Evolutionary conservation across 2,329 filamentous ascomycete genomes (phyloP).

Genomic region (Pseudogymnoascus sp.): DNA sequence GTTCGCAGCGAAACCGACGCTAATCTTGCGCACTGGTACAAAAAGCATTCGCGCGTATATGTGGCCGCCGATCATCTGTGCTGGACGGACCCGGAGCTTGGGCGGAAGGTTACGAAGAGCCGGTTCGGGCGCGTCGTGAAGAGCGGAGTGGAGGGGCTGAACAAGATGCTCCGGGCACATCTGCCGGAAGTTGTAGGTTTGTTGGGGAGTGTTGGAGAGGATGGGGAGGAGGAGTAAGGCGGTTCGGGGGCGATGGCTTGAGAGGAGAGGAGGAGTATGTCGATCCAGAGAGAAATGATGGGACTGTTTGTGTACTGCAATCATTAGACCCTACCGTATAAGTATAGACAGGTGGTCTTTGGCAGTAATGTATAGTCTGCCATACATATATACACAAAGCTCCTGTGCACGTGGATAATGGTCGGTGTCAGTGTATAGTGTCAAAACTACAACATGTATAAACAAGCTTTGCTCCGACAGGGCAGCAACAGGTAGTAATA

Average conservation of each 20-base stretch:
- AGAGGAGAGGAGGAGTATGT: background rate
- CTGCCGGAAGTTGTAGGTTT: constrained; percentile 43
- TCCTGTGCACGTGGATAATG: background rate
- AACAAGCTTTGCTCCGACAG: too few species aligned
- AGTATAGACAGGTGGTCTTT: background rate
- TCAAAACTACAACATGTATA: background rate
- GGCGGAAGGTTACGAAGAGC: constrained; percentile 50
- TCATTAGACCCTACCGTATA: background rate
- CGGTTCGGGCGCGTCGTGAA: constrained; percentile 52
- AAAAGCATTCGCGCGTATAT: constrained; percentile 69
- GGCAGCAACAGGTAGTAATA: too few species aligned
- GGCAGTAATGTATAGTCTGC: background rate
- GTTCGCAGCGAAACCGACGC: constrained; percentile 71
- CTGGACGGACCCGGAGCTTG: constrained; percentile 59
- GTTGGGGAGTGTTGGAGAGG: constrained; percentile 30
- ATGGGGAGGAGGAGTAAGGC: constrained; percentile 14
- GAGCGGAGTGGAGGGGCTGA: constrained; percentile 41
- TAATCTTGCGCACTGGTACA: constrained; percentile 74
- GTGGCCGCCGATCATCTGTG: constrained; percentile 67
- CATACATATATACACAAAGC: background rate
- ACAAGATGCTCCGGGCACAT: constrained; percentile 50
- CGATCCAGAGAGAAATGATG: background rate
- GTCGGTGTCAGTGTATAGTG: background rate
- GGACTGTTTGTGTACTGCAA: background rate
- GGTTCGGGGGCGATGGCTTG: background rate